Conservation (phyloP, 257 asterid genomes). For the Gentiana dahurica region DNA sequence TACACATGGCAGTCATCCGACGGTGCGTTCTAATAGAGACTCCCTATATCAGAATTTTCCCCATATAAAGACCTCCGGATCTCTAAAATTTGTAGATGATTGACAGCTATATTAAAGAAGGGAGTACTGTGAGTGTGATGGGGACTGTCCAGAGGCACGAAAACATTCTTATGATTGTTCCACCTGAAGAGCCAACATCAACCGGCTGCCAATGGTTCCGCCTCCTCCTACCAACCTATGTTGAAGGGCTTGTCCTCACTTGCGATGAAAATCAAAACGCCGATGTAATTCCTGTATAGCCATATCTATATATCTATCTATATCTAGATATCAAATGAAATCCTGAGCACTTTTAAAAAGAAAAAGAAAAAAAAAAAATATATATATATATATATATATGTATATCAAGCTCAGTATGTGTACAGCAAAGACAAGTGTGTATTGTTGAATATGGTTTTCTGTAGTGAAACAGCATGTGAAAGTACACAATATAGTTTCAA, state of each 20-base stretch:
- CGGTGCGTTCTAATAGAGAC: no score
- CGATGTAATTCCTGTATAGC: conserved; percentile 48
- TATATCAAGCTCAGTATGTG: no score
- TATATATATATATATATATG: no score
- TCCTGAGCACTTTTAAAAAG: no score
- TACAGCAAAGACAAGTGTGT: no score
- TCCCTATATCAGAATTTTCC: no score
- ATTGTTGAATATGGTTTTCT: no score
- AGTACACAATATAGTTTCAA: no score
- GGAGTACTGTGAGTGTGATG: conserved; percentile 51
- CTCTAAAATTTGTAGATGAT: background rate
- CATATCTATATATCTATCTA: background rate
- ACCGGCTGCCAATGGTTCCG: conserved; percentile 40
- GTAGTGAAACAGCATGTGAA: no score
- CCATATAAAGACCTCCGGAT: background rate
- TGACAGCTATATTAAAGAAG: conserved; percentile 52
- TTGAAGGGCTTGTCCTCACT: conserved; percentile 32
- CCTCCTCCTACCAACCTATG: conserved; percentile 31
- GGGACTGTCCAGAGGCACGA: conserved; percentile 45
- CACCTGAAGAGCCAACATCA: conserved; percentile 40
- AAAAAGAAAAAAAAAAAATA: no score
- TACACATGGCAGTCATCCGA: no score
- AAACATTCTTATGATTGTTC: conserved; percentile 50
- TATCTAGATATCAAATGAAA: no score
- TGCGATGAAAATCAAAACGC: conserved; percentile 24